Percentiles rank a stretch among this genome's conserved stretches.
Evolutionary conservation across 1,284 basidiomycete species (phyloP).

Genomic region (Irpex sp.): DNA sequence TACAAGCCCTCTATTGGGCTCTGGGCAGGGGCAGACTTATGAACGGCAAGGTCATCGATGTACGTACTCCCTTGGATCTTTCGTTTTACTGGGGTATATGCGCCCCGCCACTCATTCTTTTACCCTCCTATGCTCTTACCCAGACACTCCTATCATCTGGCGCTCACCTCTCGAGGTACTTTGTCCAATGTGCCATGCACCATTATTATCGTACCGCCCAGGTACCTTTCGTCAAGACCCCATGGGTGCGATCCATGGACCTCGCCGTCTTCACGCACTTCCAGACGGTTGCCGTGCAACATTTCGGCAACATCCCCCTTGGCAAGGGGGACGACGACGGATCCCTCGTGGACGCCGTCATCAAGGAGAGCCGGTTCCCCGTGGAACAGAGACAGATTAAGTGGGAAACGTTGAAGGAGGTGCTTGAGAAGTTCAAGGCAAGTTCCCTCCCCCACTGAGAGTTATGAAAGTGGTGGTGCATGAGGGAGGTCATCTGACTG

Average conservation of each 20-base stretch:
- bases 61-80: constrained; percentile 34
- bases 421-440: constrained; percentile 68
- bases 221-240: constrained; percentile 66
- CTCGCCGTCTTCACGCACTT: constrained; percentile 60
- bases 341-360: constrained; percentile 53
- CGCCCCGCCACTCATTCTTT: background rate
- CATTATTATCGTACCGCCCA: constrained; percentile 66
- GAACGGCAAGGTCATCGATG: constrained; percentile 64
- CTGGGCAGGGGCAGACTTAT: constrained; percentile 64
- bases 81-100: constrained; percentile 19
- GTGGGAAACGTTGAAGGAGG: constrained; percentile 60
- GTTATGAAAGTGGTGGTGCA: background rate
- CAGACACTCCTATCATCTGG: constrained; percentile 71
- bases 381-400: constrained; percentile 48
- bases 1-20: constrained; percentile 69
- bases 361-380: constrained; percentile 64
- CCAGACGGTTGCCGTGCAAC: constrained; percentile 49
- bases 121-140: constrained; percentile 12
- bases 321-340: constrained; percentile 75
- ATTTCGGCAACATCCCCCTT: constrained; percentile 61
- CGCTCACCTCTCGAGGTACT: constrained; percentile 72
- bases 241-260: constrained; percentile 64
- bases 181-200: constrained; percentile 70
- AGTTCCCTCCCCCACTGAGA: constrained; percentile 18
- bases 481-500: constrained; percentile 3